A percentile compares a stretch with the other conserved stretches of the same genome.
phyloP scores from a whole-genome alignment of 495 filamentous ascomycete species.

The Hypoxylon perforatum region DNA sequence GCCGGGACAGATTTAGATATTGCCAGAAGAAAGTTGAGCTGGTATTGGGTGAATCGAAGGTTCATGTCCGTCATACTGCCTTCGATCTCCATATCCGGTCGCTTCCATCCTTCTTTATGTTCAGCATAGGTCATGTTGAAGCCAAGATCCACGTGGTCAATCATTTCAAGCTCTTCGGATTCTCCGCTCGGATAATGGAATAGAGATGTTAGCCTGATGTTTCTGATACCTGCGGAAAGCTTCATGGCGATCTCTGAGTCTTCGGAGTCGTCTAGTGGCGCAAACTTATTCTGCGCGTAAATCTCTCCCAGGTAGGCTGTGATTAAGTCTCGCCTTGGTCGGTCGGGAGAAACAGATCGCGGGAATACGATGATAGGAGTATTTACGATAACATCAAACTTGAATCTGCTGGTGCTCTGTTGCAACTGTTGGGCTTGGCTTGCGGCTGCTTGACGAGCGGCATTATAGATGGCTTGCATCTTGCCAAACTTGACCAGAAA shows the following conservation, averaged over 20 bases:
- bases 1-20: conserved; percentile 85
- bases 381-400: conserved; percentile 91
- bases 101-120: conserved; percentile 77
- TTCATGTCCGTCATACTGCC: conserved; percentile 93
- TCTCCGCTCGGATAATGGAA: conserved; percentile 81
- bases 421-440: conserved; percentile 94
- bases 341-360: conserved; percentile 69
- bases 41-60: conserved; percentile 86
- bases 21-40: conserved; percentile 87
- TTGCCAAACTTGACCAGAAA: conserved; percentile 98
- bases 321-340: conserved; percentile 74
- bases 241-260: conserved; percentile 82
- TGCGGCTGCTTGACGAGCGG: conserved; percentile 92
- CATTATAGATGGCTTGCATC: conserved; percentile 99
- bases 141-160: conserved; percentile 93
- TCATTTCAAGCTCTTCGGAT: conserved; percentile 90
- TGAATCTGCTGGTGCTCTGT: conserved; percentile 86
- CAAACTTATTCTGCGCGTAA: conserved; percentile 93
- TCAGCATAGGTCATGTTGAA: conserved; percentile 92
- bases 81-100: conserved; percentile 92
- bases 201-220: conserved; percentile 87
- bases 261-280: conserved; percentile 78
- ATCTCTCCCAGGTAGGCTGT: conserved; percentile 97
- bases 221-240: conserved; percentile 88
- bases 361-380: conserved; percentile 97